Evolutionary conservation across 352 stramenopile species (phyloP), one percentile per base, ranked within the genome.

Genomic region (Phytophthora tubulina): DNA sequence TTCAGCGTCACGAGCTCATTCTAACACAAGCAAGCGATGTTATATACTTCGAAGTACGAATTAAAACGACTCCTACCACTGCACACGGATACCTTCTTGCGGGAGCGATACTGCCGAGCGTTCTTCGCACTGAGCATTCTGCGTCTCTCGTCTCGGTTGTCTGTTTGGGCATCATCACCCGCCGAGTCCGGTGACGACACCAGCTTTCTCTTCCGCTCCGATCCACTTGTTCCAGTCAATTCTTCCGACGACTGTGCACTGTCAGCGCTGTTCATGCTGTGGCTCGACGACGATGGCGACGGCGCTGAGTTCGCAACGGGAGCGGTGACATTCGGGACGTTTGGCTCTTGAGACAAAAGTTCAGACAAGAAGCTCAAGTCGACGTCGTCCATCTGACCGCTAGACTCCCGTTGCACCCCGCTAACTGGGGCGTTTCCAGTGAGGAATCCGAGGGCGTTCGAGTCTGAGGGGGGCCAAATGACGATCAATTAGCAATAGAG

Each of bases 291-390:
- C 15, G 57, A 56, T 11, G 64, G 33, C 3, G 64, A 67, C 13
- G 44, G 38, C 10, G n/a, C 10, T 35, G 32, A 39, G 30, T 36
- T 52, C 36, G 6, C 9, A 10, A 50, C 15, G 8, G 53, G 33
- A 31, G 9, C 14, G 13, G 15, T 17, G 42, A 11, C 15, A 39
- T 30, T 75, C 36, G 79, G 72, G 14, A 73, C 27, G 27, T 30
- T 72, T 44, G 79, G 67, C 27, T 83, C 79, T 27, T 82, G 77
- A 10, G 79, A 66, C 36, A 91, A 62, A 3, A 89, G 80, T 35
- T 89, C 77, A 1, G 77, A 85, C 15, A 91, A 73, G 44, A 91
- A 85, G 51, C 49, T 78, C 41, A 76, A 56, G 55, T 76, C 70
- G 17, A 35, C 32, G 8, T 69, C 70, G 45, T 73, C 63, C 52